Base-by-base conservation (phyloP, 805 yeast species). In the Candida hungchunana region DNA sequence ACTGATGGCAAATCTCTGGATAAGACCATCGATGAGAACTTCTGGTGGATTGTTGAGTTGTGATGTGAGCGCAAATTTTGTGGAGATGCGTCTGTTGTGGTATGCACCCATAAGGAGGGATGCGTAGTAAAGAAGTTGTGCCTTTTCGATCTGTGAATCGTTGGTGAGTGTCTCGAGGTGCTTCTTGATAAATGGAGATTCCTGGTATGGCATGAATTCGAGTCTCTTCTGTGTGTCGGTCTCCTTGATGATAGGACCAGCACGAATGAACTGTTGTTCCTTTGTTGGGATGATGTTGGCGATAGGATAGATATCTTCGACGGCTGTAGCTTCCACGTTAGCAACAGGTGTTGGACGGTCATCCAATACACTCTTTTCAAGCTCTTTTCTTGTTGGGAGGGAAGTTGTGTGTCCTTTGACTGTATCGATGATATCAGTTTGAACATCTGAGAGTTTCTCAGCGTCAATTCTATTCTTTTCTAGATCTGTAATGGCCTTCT, bases 381-480 rank as follows among this genome's bases (percentile, higher is more conserved):
- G 68, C 54, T 79, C 74, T 41, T 70, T 72, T 52, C 75, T 73
- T 3, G 88, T 64, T 31, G 97, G 97, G 48, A 90, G 69, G 40
- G 71, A 75, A 23, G 68, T 69, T 2, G 96, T 87, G 29, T 79
- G 71, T 22, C 71, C 67, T 55, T 75, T 75, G 44, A 93, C 88
- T 24, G 79, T 71, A 49, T 85, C 96, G 36, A 88, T 77, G 51
- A 90, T 89, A 50, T 85, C 93, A 41, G 76, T 59, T 56, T 90
- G 93, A 34, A 79, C 67, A 41, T 73, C 82, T 37, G 74, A 82
- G 47, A 93, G 72, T 59, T 79, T 75, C 34, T 77, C 94, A 2
- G 96, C 73, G 57, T 93, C 97, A 54, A 93, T 79, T 51, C 83
- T 73, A 63, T 93, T 93, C 59, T 82, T 77, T 53, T 81, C 93